Evolutionary conservation across 345 rosid genomes (phyloP).

Genomic region (Hibiscus syriacus): DNA sequence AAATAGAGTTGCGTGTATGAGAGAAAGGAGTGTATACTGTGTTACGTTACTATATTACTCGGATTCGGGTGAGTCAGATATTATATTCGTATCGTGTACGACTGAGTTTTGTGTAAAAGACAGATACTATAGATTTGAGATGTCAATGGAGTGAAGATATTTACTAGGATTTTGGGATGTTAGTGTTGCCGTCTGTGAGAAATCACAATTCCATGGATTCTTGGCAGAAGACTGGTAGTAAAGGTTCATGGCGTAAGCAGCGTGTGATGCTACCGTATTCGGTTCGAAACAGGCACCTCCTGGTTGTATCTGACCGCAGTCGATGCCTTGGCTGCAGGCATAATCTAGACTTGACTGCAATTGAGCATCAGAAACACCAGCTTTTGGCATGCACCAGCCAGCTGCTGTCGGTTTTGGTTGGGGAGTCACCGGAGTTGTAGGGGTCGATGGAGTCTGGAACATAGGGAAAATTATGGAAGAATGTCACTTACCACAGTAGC

Average conservation of each 20-base stretch:
- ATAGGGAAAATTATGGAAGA: not conserved
- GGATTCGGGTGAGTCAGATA: no score
- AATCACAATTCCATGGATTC: slow-evolving; percentile 59
- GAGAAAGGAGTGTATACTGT: not conserved
- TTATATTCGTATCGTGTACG: not conserved
- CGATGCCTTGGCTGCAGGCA: slow-evolving; percentile 55
- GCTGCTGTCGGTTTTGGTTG: slow-evolving; percentile 34
- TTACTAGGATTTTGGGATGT: slow-evolving; percentile 41
- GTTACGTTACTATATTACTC: no score
- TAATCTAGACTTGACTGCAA: slow-evolving; percentile 74
- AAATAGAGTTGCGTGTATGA: not conserved
- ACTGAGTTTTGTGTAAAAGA: not conserved
- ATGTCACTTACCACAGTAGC: not conserved
- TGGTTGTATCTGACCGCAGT: slow-evolving; percentile 54
- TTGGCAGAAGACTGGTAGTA: slow-evolving; percentile 49
- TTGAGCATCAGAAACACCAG: slow-evolving; percentile 40
- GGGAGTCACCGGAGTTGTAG: slow-evolving; percentile 29
- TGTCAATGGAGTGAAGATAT: not conserved
- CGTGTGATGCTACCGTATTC: slow-evolving; percentile 51
- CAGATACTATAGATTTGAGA: not conserved
- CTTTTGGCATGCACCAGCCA: slow-evolving; percentile 67
- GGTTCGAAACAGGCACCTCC: slow-evolving; percentile 81
- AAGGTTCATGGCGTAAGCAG: slow-evolving; percentile 77
- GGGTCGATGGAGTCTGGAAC: slow-evolving; percentile 27
- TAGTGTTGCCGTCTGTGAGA: slow-evolving; percentile 59